Evolutionary conservation across 352 stramenopile genomes (phyloP).

Genomic region (Globisporangium nodosum): DNA sequence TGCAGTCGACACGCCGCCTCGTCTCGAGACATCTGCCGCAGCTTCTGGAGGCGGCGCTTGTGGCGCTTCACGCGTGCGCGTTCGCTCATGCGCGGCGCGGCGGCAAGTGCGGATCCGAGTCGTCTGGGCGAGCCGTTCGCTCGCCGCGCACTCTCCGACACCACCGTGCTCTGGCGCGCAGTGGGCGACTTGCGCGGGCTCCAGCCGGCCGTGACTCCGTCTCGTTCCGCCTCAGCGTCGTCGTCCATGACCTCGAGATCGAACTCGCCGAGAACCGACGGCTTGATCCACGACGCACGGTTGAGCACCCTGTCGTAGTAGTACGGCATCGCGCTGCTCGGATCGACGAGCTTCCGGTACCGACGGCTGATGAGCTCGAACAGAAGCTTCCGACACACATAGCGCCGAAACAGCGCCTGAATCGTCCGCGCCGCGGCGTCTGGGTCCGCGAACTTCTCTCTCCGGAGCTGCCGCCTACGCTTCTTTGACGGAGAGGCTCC

Average conservation of each 20-base stretch:
- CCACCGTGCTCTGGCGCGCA: conserved; percentile 9
- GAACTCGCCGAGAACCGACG: conserved; percentile 37
- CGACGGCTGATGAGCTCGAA: conserved; percentile 35
- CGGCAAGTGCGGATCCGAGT: neutral
- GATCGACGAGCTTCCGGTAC: conserved; percentile 60
- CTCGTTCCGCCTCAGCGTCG: neutral
- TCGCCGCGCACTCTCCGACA: neutral
- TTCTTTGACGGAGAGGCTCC: conserved; percentile 1
- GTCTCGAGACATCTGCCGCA: conserved; percentile 47
- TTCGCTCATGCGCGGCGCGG: conserved; percentile 35
- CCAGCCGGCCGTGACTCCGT: neutral
- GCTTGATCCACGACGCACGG: conserved; percentile 57
- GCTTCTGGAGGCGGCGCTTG: conserved; percentile 51
- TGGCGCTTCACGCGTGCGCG: conserved; percentile 53
- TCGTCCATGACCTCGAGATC: conserved; percentile 39
- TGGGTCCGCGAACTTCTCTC: conserved; percentile 28
- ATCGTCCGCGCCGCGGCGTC: conserved; percentile 49
- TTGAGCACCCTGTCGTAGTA: conserved; percentile 62
- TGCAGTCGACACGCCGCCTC: conserved; percentile 55
- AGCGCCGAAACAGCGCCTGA: conserved; percentile 55
- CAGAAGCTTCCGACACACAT: conserved; percentile 31
- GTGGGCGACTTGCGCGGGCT: conserved; percentile 9
- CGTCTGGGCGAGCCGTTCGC: neutral
- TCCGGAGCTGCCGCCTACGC: conserved; percentile 5
- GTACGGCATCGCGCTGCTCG: conserved; percentile 30